phyloP scores from a whole-genome alignment of 768 basidiomycete species.

The Calocera viscosa region DNA sequence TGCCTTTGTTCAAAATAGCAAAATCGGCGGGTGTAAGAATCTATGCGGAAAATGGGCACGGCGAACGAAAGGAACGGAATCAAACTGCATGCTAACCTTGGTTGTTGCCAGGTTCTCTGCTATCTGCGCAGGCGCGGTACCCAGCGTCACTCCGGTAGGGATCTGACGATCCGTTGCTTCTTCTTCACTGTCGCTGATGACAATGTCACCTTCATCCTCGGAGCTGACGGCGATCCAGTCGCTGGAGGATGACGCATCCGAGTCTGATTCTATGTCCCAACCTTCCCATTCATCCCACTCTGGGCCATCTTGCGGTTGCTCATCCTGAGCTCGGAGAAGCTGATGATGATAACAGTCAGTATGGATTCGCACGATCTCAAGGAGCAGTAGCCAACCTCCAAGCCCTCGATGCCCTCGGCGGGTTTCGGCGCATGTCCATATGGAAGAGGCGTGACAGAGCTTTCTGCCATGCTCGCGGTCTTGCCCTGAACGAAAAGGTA shows the following conservation, averaged over 20 bases:
- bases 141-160: background rate
- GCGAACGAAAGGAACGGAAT: background rate
- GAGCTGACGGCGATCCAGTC: conserved; percentile 74
- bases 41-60: conserved; percentile 30
- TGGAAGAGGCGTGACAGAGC: conserved; percentile 47
- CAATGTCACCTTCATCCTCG: conserved; percentile 52
- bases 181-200: conserved; percentile 81
- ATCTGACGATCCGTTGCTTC: conserved; percentile 24
- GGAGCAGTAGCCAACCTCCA: conserved; percentile 43
- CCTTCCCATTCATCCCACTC: conserved; percentile 68
- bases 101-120: conserved; percentile 65
- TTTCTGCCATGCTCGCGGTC: conserved; percentile 67
- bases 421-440: conserved; percentile 70
- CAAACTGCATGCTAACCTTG: conserved; percentile 40
- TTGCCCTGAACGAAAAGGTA: conserved; percentile 70
- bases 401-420: conserved; percentile 78
- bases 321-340: conserved; percentile 72
- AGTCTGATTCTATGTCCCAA: conserved; percentile 77
- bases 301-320: conserved; percentile 39
- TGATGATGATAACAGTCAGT: conserved; percentile 24
- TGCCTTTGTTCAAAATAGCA: conserved; percentile 73
- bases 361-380: background rate
- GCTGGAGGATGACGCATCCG: conserved; percentile 42
- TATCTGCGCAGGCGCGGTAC: conserved; percentile 21
- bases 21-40: conserved; percentile 98